Evolutionary conservation across 176 grass and related monocot species (phyloP), one percentile per base, ranked within the genome.

Genomic region (Rhynchospora pubera): DNA sequence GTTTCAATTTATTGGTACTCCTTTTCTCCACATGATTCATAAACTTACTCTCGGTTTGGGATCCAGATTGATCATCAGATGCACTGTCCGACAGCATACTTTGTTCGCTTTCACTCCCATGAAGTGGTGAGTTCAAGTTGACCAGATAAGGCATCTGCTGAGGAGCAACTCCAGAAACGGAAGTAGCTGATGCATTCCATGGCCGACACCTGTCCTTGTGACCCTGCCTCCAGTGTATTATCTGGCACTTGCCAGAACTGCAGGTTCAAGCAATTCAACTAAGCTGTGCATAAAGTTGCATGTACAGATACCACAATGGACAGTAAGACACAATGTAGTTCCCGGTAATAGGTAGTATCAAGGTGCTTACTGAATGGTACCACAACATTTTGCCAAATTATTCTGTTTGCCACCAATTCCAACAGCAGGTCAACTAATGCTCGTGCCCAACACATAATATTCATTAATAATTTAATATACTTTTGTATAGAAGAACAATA

Each of bases 231-330:
- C 96, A 99, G 79, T 99, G 96, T 76, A 85, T 77, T 89, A 99
- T 99, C 92, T 99, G 96, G 64, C 96, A 99, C 86, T 90, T 99
- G 53, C 96, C 96, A 64, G 96, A 99, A 83, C 96, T 99, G 89
- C 78, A 77, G 5, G 69, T 86, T 65, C 21, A 76, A 61, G 57
- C 45, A n/a, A 61, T 66, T 82, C 79, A 82, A 82, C 42, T 80
- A 51, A 65, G 62, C 47, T 53, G 19, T 18, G 50, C 8, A 50
- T 30, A 77, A 76, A 15, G 12, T 76, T 22, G 24, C 23, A 76
- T 55, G 50, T 16, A 77, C 50, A 55, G 24, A 77, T 77, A 77
- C 72, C 47, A 77, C 23, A 34, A 23, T 56, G 13, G 47, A 48
- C 48, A 56, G 23, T 26, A 56, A 55, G 47, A 77, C 14, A 18